Evolutionary conservation across 1,139 yeast species (phyloP).

Genomic region (Taiozyma sp.): DNA sequence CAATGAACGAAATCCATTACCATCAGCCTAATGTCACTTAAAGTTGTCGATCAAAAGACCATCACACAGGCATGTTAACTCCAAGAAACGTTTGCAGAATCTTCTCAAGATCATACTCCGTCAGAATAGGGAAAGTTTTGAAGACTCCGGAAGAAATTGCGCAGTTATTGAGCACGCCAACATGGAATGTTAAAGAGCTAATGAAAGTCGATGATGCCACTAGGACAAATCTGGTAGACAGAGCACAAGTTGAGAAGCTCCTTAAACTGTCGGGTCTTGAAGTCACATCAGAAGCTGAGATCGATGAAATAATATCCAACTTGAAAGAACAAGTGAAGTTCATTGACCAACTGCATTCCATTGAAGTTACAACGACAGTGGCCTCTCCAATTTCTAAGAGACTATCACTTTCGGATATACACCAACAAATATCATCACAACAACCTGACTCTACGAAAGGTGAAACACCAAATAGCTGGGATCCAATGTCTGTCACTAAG

Average conservation of each 20-base stretch:
- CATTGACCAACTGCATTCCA: conserved; percentile 36
- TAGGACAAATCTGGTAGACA: conserved; percentile 5
- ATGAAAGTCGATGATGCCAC: not conserved
- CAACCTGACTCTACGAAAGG: conserved; percentile 26
- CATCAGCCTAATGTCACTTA: no score
- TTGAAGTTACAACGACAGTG: conserved; percentile 19
- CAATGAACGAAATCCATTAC: not conserved
- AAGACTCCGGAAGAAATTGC: conserved; percentile 14
- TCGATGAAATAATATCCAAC: conserved; percentile 28
- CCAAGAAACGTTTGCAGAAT: not conserved
- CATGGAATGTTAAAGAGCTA: conserved; percentile 21
- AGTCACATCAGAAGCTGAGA: conserved; percentile 23
- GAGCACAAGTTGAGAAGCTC: conserved; percentile 20
- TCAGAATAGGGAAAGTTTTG: not conserved
- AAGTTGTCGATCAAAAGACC: not conserved
- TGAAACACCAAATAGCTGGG: conserved; percentile 34
- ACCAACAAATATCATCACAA: conserved; percentile 15
- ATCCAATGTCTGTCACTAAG: conserved; percentile 28
- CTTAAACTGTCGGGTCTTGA: conserved; percentile 43
- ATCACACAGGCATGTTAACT: not conserved
- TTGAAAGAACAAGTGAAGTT: conserved; percentile 43
- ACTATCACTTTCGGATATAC: conserved; percentile 26
- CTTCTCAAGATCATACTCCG: not conserved
- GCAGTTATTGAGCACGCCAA: conserved; percentile 16
- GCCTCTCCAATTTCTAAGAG: conserved; percentile 14